A percentile compares a stretch with the other conserved stretches of the same genome.
These are phyloP conservation scores for Neurospora cerealis DNA, from an alignment of 495 filamentous ascomycete species.

Conservation along the genomic window DNA sequence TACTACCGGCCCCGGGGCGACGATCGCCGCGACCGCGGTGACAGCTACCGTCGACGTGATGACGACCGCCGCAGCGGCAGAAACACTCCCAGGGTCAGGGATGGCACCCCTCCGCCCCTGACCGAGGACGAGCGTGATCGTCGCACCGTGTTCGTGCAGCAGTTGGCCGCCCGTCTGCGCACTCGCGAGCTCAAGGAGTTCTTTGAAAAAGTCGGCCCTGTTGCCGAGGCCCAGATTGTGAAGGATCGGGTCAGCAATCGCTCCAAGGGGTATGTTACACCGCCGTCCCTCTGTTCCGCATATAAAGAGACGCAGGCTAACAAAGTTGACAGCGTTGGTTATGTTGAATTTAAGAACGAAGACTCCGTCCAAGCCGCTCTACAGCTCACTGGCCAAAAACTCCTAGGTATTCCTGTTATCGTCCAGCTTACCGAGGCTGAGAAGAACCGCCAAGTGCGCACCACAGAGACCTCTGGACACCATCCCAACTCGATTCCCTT, in stretches of 20 bases:
- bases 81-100: slow-evolving; percentile 38
- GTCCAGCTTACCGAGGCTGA: slow-evolving; percentile 97
- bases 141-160: slow-evolving; percentile 96
- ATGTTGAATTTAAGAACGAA: slow-evolving; percentile 98
- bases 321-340: slow-evolving; percentile 66
- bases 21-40: slow-evolving; percentile 38
- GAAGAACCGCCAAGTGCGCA: slow-evolving; percentile 96
- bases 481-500: slow-evolving; percentile 74
- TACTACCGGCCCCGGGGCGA: slow-evolving; percentile 64
- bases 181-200: slow-evolving; percentile 90
- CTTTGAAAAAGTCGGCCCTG: slow-evolving; percentile 92
- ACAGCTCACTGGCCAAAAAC: slow-evolving; percentile 96
- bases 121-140: slow-evolving; percentile 95
- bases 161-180: slow-evolving; percentile 84
- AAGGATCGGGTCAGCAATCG: slow-evolving; percentile 94
- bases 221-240: slow-evolving; percentile 98
- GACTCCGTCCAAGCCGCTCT: slow-evolving; percentile 88
- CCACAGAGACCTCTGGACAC: slow-evolving; percentile 55
- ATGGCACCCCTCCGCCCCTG: slow-evolving; percentile 49
- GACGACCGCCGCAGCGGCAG: slow-evolving; percentile 41
- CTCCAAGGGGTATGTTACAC: slow-evolving; percentile 77
- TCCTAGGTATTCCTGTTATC: slow-evolving; percentile 97
- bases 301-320: slow-evolving; percentile 21
- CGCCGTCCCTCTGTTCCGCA: neutral
- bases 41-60: slow-evolving; percentile 43